These are phyloP conservation scores for Elsinoe batatas DNA, from an alignment of 2,329 filamentous ascomycete species.

Conservation along the genomic window DNA sequence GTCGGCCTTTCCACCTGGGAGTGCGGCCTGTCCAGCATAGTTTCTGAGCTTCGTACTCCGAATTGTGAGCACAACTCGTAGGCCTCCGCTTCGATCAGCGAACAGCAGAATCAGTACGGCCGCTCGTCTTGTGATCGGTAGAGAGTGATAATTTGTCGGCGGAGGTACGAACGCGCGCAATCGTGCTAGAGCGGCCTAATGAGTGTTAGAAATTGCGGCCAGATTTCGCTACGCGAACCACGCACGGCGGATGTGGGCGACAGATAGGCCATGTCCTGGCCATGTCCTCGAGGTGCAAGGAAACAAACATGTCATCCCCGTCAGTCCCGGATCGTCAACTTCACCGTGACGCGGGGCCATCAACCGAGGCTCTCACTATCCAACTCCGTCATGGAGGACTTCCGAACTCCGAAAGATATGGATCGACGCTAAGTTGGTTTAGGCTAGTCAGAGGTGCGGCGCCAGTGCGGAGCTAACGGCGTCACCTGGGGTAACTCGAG, in stretches of 20 bases:
- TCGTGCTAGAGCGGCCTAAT: conserved; percentile 42
- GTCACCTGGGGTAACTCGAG: background rate
- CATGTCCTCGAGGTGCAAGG: background rate
- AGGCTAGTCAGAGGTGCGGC: background rate
- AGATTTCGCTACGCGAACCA: background rate
- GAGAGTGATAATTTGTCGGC: conserved; percentile 46
- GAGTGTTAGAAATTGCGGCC: too few relatives aligned
- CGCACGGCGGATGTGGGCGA: conserved; percentile 16
- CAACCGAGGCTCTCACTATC: background rate
- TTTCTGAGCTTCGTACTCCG: conserved; percentile 49
- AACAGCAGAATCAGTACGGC: conserved; percentile 84
- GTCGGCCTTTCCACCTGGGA: conserved; percentile 48
- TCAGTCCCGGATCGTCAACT: background rate
- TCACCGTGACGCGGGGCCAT: conserved; percentile 1
- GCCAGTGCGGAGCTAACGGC: background rate
- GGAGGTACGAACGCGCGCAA: conserved; percentile 48
- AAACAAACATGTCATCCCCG: background rate
- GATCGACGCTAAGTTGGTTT: background rate
- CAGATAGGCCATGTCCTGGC: conserved; percentile 16
- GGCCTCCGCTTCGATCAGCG: conserved; percentile 68
- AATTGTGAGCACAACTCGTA: conserved; percentile 57
- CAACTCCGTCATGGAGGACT: background rate
- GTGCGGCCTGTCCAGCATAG: conserved; percentile 40
- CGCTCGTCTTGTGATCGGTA: conserved; percentile 57
- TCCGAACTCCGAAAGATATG: background rate